Conservation (phyloP, 768 basidiomycete species). For the Xerocomus spinulosus region DNA sequence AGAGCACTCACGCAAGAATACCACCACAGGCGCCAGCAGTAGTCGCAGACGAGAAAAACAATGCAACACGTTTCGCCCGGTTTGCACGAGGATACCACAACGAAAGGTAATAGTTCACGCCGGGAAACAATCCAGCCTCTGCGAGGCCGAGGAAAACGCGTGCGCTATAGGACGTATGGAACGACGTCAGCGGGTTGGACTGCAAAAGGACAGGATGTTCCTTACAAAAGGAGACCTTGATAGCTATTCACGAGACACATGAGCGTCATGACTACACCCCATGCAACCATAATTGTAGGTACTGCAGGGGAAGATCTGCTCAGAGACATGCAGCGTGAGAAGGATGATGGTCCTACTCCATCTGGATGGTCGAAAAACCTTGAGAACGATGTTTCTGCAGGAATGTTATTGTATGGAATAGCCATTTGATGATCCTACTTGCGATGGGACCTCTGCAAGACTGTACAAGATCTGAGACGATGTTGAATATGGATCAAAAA, state of each 20-base stretch:
- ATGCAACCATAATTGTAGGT: background rate
- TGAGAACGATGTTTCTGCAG: background rate
- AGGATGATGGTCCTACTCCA: background rate
- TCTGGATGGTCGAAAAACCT: conserved; percentile 1
- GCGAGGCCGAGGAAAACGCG: conserved; percentile 1
- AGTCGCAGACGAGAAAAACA: background rate
- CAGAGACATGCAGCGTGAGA: background rate
- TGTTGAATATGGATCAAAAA: background rate
- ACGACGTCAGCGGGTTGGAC: background rate
- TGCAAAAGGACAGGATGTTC: background rate
- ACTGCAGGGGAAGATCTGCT: background rate
- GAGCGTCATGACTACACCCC: conserved; percentile 1
- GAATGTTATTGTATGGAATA: background rate
- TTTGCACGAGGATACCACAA: conserved; percentile 2
- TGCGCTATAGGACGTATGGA: background rate
- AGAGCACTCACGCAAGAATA: background rate
- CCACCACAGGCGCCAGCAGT: conserved; percentile 1
- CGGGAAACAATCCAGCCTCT: conserved; percentile 1
- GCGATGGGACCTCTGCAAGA: background rate
- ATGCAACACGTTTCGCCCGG: conserved; percentile 1
- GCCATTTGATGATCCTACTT: background rate
- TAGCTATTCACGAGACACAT: conserved; percentile 1
- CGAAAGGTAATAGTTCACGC: conserved; percentile 1
- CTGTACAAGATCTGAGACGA: background rate
- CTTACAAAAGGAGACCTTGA: conserved; percentile 1